Base-by-base conservation (phyloP, 2,329 filamentous ascomycete genomes). In the Neofusicoccum cordaticola region DNA sequence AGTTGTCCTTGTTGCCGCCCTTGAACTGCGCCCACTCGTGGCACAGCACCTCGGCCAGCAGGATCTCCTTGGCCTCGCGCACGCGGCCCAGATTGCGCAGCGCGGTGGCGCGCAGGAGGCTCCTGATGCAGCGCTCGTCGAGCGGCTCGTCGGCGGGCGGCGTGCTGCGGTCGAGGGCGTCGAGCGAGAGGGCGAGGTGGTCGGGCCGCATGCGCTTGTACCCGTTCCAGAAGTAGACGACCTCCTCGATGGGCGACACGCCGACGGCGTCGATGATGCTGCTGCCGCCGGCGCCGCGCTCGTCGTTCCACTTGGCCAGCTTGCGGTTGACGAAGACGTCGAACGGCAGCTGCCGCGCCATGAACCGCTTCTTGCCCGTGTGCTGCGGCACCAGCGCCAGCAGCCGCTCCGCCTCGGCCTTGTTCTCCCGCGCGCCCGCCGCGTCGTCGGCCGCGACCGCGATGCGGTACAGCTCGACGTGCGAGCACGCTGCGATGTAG, bases 211-310 rank as follows among this genome's bases (percentile, higher is more conserved):
- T 96, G 63, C 92, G 87, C 77, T 91, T 94, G 70, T 87, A 88
- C 0, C 93, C 94, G 72, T 92, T 93, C 93, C 93, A 98, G 71
- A 98, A 87, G 75, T 94, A 96, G 12, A 90, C 88, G 90, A 98
- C 96, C 80, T 98, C 95, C 71, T 93, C 86, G 0, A 92, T 82
- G 0, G 95, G 95, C 66, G 88, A 90, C 2, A 91, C 83, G 0
- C 93, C 93, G 8, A 96, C 83, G 0, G 90, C 93, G 70, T 98
- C 94, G 1, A 90, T 85, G 3, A 97, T 81, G 53, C 89, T 85
- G 19, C 19, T 19, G 19, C 19, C 19, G 72, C 88, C 89, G 3
- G 90, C 88, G 22, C 92, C 84, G 35, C 88, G 86, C 71, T 96
- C 90, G 19, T 19, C 19, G 19, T 19, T 19, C 93, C 93, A 97